Percentiles rank a stretch among this genome's conserved stretches.
Conservation (phyloP, 106 monocot genomes). For the Allium sativum region DNA sequence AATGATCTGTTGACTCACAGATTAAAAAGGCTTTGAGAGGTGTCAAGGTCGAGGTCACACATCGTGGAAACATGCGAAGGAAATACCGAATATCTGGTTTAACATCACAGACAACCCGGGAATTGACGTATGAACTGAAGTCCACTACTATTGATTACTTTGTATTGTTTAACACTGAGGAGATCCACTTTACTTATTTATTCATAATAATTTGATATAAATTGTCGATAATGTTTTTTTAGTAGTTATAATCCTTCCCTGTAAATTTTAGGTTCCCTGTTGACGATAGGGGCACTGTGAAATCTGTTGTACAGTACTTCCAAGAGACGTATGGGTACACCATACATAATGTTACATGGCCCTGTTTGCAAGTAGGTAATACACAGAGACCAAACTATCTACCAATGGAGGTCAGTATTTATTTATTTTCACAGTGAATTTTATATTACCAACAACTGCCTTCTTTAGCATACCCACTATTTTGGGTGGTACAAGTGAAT, state of each 20-base stretch:
- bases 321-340: conserved; percentile 73
- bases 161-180: neutral
- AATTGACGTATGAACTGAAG: conserved; percentile 47
- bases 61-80: conserved; percentile 82
- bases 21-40: conserved; percentile 90
- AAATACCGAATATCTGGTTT: conserved; percentile 89
- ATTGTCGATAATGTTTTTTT: no score
- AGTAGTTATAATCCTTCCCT: no score
- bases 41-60: conserved; percentile 87
- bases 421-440: neutral
- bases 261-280: conserved; percentile 50
- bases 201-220: no score
- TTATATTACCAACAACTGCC: neutral
- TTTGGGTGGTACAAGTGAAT: no score
- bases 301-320: conserved; percentile 83
- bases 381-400: conserved; percentile 86
- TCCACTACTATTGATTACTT: neutral
- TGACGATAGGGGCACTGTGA: conserved; percentile 70
- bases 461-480: no score
- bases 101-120: conserved; percentile 77
- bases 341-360: conserved; percentile 57
- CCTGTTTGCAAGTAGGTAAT: conserved; percentile 93
- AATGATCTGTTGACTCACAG: conserved; percentile 21
- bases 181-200: no score
- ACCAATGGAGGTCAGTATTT: conserved; percentile 72